A percentile compares a stretch with the other conserved stretches of the same genome.
Evolutionary conservation across 2,329 filamentous ascomycete species (phyloP).

Genomic region (Pseudogymnoascus sp.): DNA sequence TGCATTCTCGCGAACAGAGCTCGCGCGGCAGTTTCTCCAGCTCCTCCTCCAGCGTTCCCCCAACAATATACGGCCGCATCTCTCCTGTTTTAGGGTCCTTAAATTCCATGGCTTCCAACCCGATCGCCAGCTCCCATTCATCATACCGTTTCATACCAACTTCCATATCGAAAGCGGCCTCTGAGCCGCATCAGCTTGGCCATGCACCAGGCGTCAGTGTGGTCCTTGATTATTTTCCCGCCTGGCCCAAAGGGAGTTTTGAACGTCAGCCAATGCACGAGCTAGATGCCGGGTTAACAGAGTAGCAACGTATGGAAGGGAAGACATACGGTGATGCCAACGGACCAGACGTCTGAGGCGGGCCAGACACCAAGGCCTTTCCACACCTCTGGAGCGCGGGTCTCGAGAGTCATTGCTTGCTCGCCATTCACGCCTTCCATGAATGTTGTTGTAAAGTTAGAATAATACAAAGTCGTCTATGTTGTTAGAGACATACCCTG

Average conservation of each 20-base stretch:
- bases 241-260: slow-evolving; percentile 16
- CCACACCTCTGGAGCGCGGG: slow-evolving; percentile 15
- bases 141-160: not conserved
- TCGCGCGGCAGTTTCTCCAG: slow-evolving; percentile 11
- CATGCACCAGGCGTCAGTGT: slow-evolving; percentile 22
- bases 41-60: slow-evolving; percentile 14
- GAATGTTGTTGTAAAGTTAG: not conserved
- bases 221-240: slow-evolving; percentile 20
- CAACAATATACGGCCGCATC: not conserved
- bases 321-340: slow-evolving; percentile 21
- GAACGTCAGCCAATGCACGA: slow-evolving; percentile 16
- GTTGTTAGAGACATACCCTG: slow-evolving; percentile 13
- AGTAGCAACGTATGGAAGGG: not conserved
- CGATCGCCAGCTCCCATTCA: not conserved
- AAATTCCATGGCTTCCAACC: not conserved
- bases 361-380: slow-evolving; percentile 16
- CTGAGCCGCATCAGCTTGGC: slow-evolving; percentile 22
- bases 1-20: slow-evolving; percentile 10
- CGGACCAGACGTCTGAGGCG: slow-evolving; percentile 22
- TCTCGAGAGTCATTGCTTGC: slow-evolving; percentile 7
- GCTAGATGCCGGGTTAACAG: slow-evolving; percentile 16
- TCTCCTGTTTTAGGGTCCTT: not conserved
- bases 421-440: slow-evolving; percentile 10
- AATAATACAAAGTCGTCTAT: not conserved
- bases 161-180: slow-evolving; percentile 9